Evolutionary conservation across 164 flowering plant species (phyloP), one percentile per base, ranked within the genome.

Genomic region (Cinnamomum chago): DNA sequence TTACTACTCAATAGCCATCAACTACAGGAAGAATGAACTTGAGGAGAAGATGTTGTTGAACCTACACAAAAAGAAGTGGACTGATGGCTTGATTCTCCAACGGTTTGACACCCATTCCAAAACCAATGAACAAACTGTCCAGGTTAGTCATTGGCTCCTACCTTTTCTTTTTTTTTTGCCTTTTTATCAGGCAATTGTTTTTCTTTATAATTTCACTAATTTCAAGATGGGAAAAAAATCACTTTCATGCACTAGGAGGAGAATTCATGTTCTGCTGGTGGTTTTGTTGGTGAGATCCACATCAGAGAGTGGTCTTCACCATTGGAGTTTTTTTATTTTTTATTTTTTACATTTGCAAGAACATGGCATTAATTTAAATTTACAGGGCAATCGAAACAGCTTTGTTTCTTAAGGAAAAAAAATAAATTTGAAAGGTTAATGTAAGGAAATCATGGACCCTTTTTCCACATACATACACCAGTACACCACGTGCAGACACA

Each of bases 21-120:
- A 92, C 55, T 94, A 94, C 82, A 85, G 98, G 84, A 94, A 94
- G 89, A 94, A 94, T 80, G 97, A 94, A 78, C 96, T 94, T 24
- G 83, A 81, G 74, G 83, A 81, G 52, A 81, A 81, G 64, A 81
- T 81, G 83, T 22, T 81, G 51, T 83, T 94, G 70, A 94, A 94
- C 78, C 90, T 94, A 65, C 97, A 92, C 84, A 94, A 94, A 89
- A 94, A 94, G 86, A 94, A 94, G 81, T 94, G 98, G 98, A 91
- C 98, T 20, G 98, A 94, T 86, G 98, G 98, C 23, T 76, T 81
- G 81, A 76, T 79, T 3, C 65, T 78, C 13, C 83, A 79, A 62
- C 72, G 64, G 7, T 81, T 81, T 62, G 81, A 81, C 62, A 23
- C 77, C 22, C 83, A 81, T 73, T 81, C 83, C n/a, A 81, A 78